Percentiles rank a stretch among this genome's conserved stretches.
Evolutionary conservation across 2,329 filamentous ascomycete genomes (phyloP).

Genomic region (Colletotrichum gigasporum): DNA sequence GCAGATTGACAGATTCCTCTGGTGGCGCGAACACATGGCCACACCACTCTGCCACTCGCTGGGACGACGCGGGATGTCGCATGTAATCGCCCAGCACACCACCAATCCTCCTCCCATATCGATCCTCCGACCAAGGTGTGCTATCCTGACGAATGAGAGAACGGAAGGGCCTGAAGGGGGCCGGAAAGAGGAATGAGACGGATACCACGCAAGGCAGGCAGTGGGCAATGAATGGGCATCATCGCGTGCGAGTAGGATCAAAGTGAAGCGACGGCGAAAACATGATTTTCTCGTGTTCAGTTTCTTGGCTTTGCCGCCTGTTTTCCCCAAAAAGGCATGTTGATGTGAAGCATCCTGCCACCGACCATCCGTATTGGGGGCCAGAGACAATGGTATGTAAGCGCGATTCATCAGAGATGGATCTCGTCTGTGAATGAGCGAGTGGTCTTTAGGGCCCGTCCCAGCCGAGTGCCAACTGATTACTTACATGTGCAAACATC

Average conservation of each 20-base stretch:
- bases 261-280: neutral
- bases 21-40: conserved; percentile 9
- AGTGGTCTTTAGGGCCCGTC: too few relatives aligned
- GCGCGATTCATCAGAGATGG: too few relatives aligned
- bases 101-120: neutral
- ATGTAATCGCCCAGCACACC: neutral
- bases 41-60: neutral
- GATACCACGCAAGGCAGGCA: too few relatives aligned
- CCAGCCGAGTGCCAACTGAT: too few relatives aligned
- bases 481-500: neutral
- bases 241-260: neutral
- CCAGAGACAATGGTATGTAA: neutral
- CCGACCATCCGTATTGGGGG: conserved; percentile 1
- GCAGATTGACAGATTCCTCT: neutral
- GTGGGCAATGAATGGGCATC: too few relatives aligned
- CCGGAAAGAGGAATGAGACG: too few relatives aligned
- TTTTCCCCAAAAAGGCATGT: conserved; percentile 14
- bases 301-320: neutral
- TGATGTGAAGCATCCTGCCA: too few relatives aligned
- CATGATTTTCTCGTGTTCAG: neutral
- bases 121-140: neutral
- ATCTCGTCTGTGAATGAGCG: too few relatives aligned
- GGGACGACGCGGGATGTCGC: conserved; percentile 10
- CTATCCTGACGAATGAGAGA: neutral
- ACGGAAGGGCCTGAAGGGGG: too few relatives aligned